Evolutionary conservation across 352 stramenopile species (phyloP), one percentile per base, ranked within the genome.

Genomic region (Phytopythium oedochilum): DNA sequence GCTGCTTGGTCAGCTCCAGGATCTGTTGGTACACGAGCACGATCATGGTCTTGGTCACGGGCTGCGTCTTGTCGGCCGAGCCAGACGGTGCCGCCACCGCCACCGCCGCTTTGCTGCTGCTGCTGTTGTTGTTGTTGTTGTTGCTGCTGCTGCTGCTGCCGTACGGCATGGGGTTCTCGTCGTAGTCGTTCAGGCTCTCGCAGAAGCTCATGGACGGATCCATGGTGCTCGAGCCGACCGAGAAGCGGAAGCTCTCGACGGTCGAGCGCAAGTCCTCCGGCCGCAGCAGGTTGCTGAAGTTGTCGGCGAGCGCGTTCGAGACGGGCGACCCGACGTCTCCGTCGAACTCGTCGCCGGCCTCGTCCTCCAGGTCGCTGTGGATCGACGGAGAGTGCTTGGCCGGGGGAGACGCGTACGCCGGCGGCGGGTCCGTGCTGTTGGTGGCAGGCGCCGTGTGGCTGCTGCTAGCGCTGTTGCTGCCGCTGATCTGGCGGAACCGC

Each of bases 1-100:
- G 74, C 42, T 69, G 54, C 64, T 80, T 85, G 7, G 77, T 88
- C 43, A 83, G 59, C 60, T 83, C 73, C 34, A 88, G 35, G 32
- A 88, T 80, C 57, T 74, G 69, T 59, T 88, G 73, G 59, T 88
- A 88, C 17, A 88, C 54, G 49, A 72, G 71, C 54, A 83, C 73
- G 51, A 88, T 62, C 38, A 70, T 73, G 15, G 64, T 65, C 51
- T 80, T 81, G 12, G 66, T 62, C 8, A 48, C 44, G 15, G 65
- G 55, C 3, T 48, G 50, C 14, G 56, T 47, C 18, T 63, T 71
- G 17, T 53, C 49, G 5, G 51, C 46, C 29, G 54, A 57, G 18
- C 47, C 57, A 1, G 43, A 44, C 32, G 44, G 17, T 12, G 60
- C 63, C 0, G 40, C 56, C 0, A 22, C 12, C 29, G 61, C 55